Conservation (phyloP, 257 asterid genomes). For the Petrea volubilis region DNA sequence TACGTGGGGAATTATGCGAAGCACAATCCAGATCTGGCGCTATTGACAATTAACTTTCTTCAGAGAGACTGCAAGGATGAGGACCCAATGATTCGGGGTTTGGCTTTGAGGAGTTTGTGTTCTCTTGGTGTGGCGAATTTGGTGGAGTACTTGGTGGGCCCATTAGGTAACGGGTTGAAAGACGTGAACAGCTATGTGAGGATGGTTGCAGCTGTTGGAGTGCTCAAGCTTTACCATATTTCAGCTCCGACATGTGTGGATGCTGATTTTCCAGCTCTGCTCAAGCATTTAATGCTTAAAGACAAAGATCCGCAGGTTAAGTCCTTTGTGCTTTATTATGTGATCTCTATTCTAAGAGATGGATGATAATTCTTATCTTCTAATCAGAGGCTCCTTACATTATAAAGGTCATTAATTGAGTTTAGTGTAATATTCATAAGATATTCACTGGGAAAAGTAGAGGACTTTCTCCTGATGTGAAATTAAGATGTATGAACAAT, state of each 20-base stretch:
- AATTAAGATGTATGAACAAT: neutral
- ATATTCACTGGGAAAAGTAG: neutral
- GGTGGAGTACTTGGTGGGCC: slow-evolving; percentile 98
- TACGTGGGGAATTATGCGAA: slow-evolving; percentile 97
- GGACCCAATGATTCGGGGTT: slow-evolving; percentile 98
- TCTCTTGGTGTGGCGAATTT: slow-evolving; percentile 94
- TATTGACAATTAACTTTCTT: slow-evolving; percentile 92
- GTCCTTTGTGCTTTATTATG: slow-evolving; percentile 7
- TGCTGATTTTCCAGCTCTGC: slow-evolving; percentile 82
- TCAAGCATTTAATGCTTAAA: slow-evolving; percentile 90
- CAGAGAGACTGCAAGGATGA: slow-evolving; percentile 98
- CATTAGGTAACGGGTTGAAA: slow-evolving; percentile 82
- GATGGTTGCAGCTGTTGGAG: slow-evolving; percentile 89
- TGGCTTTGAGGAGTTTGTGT: slow-evolving; percentile 97
- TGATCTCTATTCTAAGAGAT: neutral
- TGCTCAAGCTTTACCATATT: slow-evolving; percentile 85
- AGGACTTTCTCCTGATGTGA: slow-evolving; percentile 17
- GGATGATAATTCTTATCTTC: slow-evolving; percentile 3
- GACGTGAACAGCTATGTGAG: slow-evolving; percentile 91
- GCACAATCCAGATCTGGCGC: slow-evolving; percentile 94
- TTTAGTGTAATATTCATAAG: neutral
- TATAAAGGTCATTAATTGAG: neutral
- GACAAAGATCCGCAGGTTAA: slow-evolving; percentile 94
- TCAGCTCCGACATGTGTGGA: slow-evolving; percentile 88
- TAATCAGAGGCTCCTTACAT: neutral